Conservation (phyloP, 257 asterid genomes). For the Linderniella brevidens region DNA sequence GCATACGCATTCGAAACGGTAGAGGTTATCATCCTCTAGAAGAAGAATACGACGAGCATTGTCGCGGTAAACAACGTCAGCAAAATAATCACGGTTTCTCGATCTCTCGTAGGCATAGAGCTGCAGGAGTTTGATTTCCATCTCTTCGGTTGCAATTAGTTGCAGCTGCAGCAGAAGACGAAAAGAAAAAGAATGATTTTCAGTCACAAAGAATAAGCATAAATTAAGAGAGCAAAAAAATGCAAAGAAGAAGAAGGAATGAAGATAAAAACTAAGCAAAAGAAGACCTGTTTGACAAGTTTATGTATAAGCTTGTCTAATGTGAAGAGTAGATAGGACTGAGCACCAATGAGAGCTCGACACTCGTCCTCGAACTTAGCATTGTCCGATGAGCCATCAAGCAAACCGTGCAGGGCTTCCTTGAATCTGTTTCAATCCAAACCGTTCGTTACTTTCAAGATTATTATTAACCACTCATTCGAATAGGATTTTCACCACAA, state of each 20-base stretch:
- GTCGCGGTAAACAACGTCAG: conserved; percentile 52
- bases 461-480: background rate
- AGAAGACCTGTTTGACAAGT: conserved; percentile 26
- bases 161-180: conserved; percentile 39
- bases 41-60: conserved; percentile 62
- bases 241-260: background rate
- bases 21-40: conserved; percentile 59
- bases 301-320: conserved; percentile 86
- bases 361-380: conserved; percentile 94
- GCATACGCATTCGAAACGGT: conserved; percentile 73
- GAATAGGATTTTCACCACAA: conserved; percentile 2
- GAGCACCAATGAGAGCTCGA: conserved; percentile 79
- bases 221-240: conserved; percentile 8
- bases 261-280: background rate
- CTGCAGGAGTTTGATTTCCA: conserved; percentile 58
- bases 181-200: conserved; percentile 1
- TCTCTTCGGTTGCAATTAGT: conserved; percentile 50
- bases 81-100: conserved; percentile 35
- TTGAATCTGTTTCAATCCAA: conserved; percentile 24
- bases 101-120: conserved; percentile 68
- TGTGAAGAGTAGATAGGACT: conserved; percentile 71
- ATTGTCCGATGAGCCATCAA: conserved; percentile 73
- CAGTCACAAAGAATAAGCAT: background rate
- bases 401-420: conserved; percentile 51
- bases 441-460: background rate